Percentiles rank a stretch among this genome's conserved stretches.
Evolutionary conservation across 2,329 filamentous ascomycete species (phyloP).

Genomic region (Coleophoma crateriformis): DNA sequence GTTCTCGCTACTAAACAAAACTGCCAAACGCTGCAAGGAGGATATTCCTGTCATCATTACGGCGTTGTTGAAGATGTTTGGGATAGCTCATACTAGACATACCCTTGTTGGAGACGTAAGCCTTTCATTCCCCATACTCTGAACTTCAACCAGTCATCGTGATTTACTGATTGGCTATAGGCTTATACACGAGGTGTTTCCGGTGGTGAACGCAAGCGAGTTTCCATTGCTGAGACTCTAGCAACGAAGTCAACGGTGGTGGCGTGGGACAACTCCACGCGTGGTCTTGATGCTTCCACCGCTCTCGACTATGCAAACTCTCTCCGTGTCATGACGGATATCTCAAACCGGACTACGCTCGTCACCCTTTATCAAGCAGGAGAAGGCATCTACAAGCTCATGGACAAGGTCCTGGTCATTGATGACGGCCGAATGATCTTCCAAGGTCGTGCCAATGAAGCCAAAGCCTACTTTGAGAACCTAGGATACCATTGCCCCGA

Average conservation of each 20-base stretch:
- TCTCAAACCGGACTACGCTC: conserved; percentile 64
- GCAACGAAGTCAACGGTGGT: conserved; percentile 69
- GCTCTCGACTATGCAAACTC: conserved; percentile 73
- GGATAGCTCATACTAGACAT: conserved; percentile 68
- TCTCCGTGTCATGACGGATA: conserved; percentile 68
- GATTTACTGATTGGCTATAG: conserved; percentile 6
- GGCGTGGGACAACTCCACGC: conserved; percentile 76
- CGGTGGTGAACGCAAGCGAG: conserved; percentile 76
- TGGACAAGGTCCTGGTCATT: conserved; percentile 79
- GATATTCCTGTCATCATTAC: conserved; percentile 65
- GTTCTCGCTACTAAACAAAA: conserved; percentile 72
- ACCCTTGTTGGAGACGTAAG: conserved; percentile 65
- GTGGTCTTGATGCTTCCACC: conserved; percentile 74
- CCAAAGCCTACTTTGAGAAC: conserved; percentile 59
- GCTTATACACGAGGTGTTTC: conserved; percentile 62
- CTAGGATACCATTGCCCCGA: conserved; percentile 53
- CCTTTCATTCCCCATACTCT: conserved; percentile 29
- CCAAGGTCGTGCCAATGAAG: conserved; percentile 55
- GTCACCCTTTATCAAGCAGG: conserved; percentile 66
- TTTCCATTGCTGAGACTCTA: conserved; percentile 72
- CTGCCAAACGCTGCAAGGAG: conserved; percentile 56
- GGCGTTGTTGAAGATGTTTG: conserved; percentile 71
- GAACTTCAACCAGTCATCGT: conserved; percentile 22
- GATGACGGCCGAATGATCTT: conserved; percentile 66
- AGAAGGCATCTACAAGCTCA: conserved; percentile 63